These are phyloP conservation scores for Fusarium mundagurra DNA, from an alignment of 2,329 filamentous ascomycete genomes.

Conservation along the genomic window DNA sequence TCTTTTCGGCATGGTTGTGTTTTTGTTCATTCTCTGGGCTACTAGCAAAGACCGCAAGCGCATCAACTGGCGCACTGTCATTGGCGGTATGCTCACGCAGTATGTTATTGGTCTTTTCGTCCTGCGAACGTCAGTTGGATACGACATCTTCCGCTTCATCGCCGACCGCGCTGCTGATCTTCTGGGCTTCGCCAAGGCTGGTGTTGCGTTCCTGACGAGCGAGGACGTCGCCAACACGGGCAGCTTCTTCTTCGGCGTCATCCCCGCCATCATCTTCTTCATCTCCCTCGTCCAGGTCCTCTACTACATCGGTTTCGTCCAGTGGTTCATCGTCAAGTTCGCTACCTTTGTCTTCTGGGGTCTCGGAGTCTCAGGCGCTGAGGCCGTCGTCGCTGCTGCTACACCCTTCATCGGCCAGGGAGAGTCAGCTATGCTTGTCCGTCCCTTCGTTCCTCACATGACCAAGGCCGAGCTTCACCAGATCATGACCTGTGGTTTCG, in stretches of 20 bases:
- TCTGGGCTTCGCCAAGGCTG: slow-evolving; percentile 78
- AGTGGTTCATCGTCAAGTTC: slow-evolving; percentile 91
- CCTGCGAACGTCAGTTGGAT: slow-evolving; percentile 80
- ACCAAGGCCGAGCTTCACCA: slow-evolving; percentile 91
- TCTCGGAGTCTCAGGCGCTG: slow-evolving; percentile 86
- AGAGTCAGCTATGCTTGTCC: slow-evolving; percentile 92
- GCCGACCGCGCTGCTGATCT: slow-evolving; percentile 78
- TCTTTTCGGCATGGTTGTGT: slow-evolving; percentile 79
- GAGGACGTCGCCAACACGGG: slow-evolving; percentile 55
- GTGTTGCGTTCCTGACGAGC: slow-evolving; percentile 73
- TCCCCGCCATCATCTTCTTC: slow-evolving; percentile 97
- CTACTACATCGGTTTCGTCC: slow-evolving; percentile 81
- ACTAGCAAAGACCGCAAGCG: slow-evolving; percentile 75
- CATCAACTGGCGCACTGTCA: slow-evolving; percentile 81
- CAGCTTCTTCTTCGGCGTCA: slow-evolving; percentile 81
- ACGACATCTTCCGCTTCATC: slow-evolving; percentile 92
- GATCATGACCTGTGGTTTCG: slow-evolving; percentile 91
- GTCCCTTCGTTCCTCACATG: slow-evolving; percentile 84
- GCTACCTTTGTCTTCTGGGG: slow-evolving; percentile 92
- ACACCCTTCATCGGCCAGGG: slow-evolving; percentile 95
- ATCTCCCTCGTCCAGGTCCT: slow-evolving; percentile 89
- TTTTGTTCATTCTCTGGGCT: slow-evolving; percentile 72
- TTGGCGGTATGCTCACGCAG: slow-evolving; percentile 88
- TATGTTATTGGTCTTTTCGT: slow-evolving; percentile 92
- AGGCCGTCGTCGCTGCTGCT: slow-evolving; percentile 92